phyloP scores from a whole-genome alignment of 2,329 filamentous ascomycete species.

The Clathrospora elynae region DNA sequence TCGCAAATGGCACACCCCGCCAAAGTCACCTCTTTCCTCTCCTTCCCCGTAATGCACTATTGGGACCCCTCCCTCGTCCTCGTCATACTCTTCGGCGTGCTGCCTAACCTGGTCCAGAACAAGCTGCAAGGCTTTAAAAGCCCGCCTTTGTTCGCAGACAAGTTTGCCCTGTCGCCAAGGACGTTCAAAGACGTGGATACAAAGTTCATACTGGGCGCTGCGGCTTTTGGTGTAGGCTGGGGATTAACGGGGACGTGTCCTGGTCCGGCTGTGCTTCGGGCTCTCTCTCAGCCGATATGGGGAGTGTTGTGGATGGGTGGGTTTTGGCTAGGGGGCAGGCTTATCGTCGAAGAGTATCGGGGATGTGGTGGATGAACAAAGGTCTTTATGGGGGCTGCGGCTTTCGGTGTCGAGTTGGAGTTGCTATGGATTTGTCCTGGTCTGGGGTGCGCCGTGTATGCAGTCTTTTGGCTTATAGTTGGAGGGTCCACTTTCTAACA shows the following conservation, averaged over 20 bases:
- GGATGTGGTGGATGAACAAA: no score
- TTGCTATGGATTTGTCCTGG: no score
- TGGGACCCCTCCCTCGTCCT: conserved; percentile 59
- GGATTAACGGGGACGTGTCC: conserved; percentile 59
- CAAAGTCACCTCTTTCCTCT: conserved; percentile 59
- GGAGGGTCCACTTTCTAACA: no score
- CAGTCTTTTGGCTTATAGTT: no score
- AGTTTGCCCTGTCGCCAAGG: conserved; percentile 53
- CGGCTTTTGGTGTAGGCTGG: conserved; percentile 58
- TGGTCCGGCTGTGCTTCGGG: conserved; percentile 56
- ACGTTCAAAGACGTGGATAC: conserved; percentile 55
- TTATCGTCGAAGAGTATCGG: no score
- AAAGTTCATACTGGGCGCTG: conserved; percentile 55
- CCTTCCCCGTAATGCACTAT: conserved; percentile 48
- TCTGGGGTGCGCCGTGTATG: no score
- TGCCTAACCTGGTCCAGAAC: conserved; percentile 51
- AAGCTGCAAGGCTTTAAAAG: conserved; percentile 28
- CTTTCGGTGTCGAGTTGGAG: no score
- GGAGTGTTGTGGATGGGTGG: conserved; percentile 55
- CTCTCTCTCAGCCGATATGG: conserved; percentile 56
- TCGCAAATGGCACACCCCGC: conserved; percentile 58
- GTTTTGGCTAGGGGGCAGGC: conserved; percentile 50
- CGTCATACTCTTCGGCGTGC: conserved; percentile 56
- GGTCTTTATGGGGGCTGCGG: no score
- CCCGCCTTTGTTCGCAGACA: conserved; percentile 51